A percentile compares a stretch with the other conserved stretches of the same genome.
phyloP scores from a whole-genome alignment of 1,284 basidiomycete genomes.

The Ustanciosporium gigantosporum region DNA sequence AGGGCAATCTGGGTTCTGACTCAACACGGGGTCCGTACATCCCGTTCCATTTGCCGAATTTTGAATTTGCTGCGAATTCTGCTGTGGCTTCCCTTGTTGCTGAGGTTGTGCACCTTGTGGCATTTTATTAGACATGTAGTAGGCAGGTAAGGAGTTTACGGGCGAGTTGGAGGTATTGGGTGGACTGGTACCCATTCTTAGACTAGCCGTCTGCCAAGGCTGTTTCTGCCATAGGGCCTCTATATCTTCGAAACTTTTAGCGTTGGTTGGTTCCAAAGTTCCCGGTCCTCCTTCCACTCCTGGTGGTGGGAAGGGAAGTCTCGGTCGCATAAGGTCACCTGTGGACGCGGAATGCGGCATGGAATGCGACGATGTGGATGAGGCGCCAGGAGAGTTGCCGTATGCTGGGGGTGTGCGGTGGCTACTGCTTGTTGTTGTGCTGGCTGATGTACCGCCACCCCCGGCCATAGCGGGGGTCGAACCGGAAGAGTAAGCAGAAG shows the following conservation, averaged over 20 bases:
- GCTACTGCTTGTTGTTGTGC: no score
- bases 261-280: conserved; percentile 11
- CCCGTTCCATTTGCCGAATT: not conserved
- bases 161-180: conserved; percentile 1
- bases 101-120: not conserved
- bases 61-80: not conserved
- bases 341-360: conserved; percentile 25
- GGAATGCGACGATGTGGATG: conserved; percentile 30
- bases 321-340: conserved; percentile 12
- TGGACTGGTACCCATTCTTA: conserved; percentile 31
- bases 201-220: conserved; percentile 34
- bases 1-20: conserved; percentile 19
- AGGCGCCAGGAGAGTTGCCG: conserved; percentile 20
- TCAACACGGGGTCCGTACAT: no score
- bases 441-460: no score
- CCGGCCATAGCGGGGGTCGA: conserved; percentile 15
- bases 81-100: not conserved
- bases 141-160: not conserved
- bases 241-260: conserved; percentile 39
- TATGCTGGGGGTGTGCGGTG: conserved; percentile 27
- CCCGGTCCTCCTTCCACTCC: conserved; percentile 12
- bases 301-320: conserved; percentile 17
- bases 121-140: not conserved
- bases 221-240: conserved; percentile 41
- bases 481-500: conserved; percentile 23